Percentiles rank a stretch among this genome's conserved stretches.
phyloP scores from a whole-genome alignment of 495 filamentous ascomycete genomes.

The Penicillium canescens region DNA sequence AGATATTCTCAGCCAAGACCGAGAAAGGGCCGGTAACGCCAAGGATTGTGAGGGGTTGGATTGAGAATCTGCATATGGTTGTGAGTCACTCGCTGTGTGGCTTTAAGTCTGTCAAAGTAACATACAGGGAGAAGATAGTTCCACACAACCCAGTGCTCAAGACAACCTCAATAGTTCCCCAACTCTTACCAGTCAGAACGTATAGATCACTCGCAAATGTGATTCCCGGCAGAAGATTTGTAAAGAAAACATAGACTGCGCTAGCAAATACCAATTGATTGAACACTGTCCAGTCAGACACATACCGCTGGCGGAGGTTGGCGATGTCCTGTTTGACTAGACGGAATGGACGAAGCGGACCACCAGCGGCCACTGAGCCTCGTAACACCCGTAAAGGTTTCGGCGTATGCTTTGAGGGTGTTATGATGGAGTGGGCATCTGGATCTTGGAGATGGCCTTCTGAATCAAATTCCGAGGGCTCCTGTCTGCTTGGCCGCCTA shows the following conservation, averaged over 20 bases:
- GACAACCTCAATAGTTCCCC: constrained; percentile 72
- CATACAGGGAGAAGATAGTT: constrained; percentile 64
- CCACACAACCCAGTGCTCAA: constrained; percentile 71
- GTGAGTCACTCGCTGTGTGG: background rate
- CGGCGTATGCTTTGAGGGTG: constrained; percentile 45
- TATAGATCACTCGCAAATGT: constrained; percentile 73
- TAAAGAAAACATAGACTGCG: constrained; percentile 75
- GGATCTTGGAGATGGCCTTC: constrained; percentile 21
- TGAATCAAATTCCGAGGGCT: constrained; percentile 6
- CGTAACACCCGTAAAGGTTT: constrained; percentile 31
- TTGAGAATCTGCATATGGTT: constrained; percentile 50
- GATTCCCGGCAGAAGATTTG: constrained; percentile 71
- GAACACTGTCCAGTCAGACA: constrained; percentile 68
- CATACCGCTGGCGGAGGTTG: constrained; percentile 55
- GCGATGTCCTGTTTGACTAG: constrained; percentile 60
- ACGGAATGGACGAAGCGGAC: constrained; percentile 57
- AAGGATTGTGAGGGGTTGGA: constrained; percentile 70
- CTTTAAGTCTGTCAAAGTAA: background rate
- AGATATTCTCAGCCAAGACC: constrained; percentile 70
- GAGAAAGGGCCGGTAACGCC: constrained; percentile 76
- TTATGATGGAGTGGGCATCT: constrained; percentile 42
- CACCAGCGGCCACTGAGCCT: constrained; percentile 39
- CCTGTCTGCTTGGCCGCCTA: constrained; percentile 13
- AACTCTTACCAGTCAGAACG: constrained; percentile 63
- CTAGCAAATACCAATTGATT: constrained; percentile 71